Evolutionary conservation across 1,139 yeast genomes (phyloP), one percentile per base, ranked within the genome.

Genomic region (Hemisphaericaspora xylanilytica): DNA sequence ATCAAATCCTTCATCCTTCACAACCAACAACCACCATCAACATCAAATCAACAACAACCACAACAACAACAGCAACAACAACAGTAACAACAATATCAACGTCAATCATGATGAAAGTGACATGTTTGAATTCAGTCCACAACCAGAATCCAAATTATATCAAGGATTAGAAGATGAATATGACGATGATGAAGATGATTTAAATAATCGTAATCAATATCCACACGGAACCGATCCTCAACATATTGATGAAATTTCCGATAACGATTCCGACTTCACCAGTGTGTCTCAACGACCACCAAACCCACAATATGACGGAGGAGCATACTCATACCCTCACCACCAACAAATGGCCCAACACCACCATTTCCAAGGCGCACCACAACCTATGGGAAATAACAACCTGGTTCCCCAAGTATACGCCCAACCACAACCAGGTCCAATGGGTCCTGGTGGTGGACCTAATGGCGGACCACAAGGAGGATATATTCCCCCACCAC

Each of bases 211-310:
- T 22, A 22, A 22, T 15, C 32, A 29, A 29, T 29, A n/a, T 15
- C 26, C 5, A 4, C 6, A 22, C 11, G n/a, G n/a, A 8, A 10
- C 5, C 11, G n/a, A 22, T 22, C 26, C 4, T 22, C 28, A 28
- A 15, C 14, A 25, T 25, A n/a, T n/a, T n/a, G 28, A 25, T 4
- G 43, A 45, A 33, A 65, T 65, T 21, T 63, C 67, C 3, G 73
- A 67, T 46, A 62, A 62, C 15, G 74, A 65, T 21, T 85, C 94
- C 0, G 83, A 82, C 51, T 83, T 84, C 55, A 86, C 95, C 0
- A 81, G 89, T 38, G 86, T 85, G 4, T 82, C 92, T 9, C 94
- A 85, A 60, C 66, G 94, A 52, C 88, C 81, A 6, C 70, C 79
- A n/a, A 84, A 85, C 53, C 85, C 87, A 12, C 65, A 65, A 32